Evolutionary conservation across 1,284 basidiomycete genomes (phyloP).

Genomic region (Ceratobasidium sp.): DNA sequence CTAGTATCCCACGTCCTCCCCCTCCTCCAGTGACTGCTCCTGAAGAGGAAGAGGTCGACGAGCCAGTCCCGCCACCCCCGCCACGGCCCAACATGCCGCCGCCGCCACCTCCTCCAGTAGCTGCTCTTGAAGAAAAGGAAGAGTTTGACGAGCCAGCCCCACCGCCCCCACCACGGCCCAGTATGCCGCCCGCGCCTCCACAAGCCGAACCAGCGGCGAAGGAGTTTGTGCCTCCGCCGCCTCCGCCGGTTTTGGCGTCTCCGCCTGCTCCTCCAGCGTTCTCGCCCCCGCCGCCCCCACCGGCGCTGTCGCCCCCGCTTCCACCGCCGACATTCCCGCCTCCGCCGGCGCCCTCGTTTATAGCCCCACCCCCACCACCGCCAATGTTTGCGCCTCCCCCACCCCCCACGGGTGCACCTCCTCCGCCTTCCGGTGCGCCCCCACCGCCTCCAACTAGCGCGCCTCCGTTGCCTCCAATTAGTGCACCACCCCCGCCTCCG

Average conservation of each 20-base stretch:
- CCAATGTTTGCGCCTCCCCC: constrained; percentile 4
- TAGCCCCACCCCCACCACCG: constrained; percentile 23
- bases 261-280: constrained; percentile 29
- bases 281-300: constrained; percentile 10
- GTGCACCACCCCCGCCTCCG: constrained; percentile 1
- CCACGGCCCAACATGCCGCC: background rate
- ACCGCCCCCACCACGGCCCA: background rate
- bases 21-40: constrained; percentile 7
- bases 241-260: constrained; percentile 20
- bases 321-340: constrained; percentile 8
- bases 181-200: background rate
- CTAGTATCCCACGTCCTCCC: constrained; percentile 38
- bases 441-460: constrained; percentile 42
- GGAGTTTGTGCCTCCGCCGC: constrained; percentile 19
- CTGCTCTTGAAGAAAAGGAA: background rate
- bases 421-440: constrained; percentile 6
- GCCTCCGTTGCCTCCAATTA: constrained; percentile 50
- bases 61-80: background rate
- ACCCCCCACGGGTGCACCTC: constrained; percentile 3
- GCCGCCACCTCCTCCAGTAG: constrained; percentile 1
- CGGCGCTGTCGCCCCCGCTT: constrained; percentile 3
- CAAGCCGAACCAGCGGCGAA: too few species aligned
- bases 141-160: background rate
- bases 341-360: constrained; percentile 1
- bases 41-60: constrained; percentile 9